These are phyloP conservation scores for Phaffia rhodozyma DNA, from an alignment of 1,284 basidiomycete species.

Conservation along the genomic window DNA sequence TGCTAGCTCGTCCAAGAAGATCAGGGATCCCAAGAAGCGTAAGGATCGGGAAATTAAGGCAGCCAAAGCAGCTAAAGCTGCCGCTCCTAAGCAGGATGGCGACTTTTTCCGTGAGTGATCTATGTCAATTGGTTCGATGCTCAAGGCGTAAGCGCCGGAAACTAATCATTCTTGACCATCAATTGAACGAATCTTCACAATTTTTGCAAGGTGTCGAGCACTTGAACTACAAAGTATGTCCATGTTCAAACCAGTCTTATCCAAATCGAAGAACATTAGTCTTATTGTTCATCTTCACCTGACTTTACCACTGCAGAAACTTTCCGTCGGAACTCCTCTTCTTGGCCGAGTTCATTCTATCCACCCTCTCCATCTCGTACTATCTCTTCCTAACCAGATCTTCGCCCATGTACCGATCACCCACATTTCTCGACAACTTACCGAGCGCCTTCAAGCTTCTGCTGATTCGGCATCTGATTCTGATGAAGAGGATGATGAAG, in stretches of 20 bases:
- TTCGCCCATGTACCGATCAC: conserved; percentile 92
- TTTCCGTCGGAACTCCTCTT: conserved; percentile 72
- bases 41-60: conserved; percentile 22
- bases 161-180: background rate
- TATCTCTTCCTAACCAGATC: conserved; percentile 91
- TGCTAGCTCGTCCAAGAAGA: conserved; percentile 37
- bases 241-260: background rate
- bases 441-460: conserved; percentile 42
- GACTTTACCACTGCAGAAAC: conserved; percentile 44
- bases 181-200: conserved; percentile 5
- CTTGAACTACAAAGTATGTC: conserved; percentile 76
- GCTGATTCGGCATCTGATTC: conserved; percentile 42
- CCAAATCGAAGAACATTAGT: background rate
- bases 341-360: conserved; percentile 77
- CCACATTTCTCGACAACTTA: conserved; percentile 76
- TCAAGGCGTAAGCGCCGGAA: no score
- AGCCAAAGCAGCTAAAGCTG: conserved; percentile 19
- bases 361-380: conserved; percentile 76
- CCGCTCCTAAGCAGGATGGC: conserved; percentile 20
- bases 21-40: background rate
- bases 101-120: conserved; percentile 16
- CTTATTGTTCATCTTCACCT: background rate
- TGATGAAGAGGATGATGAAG: conserved; percentile 38
- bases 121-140: background rate
- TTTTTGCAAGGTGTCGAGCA: conserved; percentile 58